Evolutionary conservation across 225 moss, liverwort and hornwort genomes (phyloP).

Genomic region (Thuidium tamariscinum): DNA sequence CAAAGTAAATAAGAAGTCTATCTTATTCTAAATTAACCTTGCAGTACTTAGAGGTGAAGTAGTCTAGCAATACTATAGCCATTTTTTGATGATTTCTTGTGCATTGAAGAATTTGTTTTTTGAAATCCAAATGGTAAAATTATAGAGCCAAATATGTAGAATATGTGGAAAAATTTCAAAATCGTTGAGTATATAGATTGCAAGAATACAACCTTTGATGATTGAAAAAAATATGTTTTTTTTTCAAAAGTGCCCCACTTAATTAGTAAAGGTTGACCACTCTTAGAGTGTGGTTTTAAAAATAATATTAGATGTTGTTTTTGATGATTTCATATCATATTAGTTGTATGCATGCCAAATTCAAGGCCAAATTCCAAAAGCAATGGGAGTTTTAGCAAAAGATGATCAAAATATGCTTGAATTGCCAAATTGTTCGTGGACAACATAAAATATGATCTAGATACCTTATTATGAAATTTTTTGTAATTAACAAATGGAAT

Average conservation of each 20-base stretch:
- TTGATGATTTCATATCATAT: not conserved
- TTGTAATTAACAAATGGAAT: not conserved
- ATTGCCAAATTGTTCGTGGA: not conserved
- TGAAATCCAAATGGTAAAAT: not conserved
- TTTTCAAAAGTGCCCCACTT: not conserved
- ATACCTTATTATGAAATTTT: not conserved
- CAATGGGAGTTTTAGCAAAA: not conserved
- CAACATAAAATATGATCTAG: rapidly evolving
- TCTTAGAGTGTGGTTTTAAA: not conserved
- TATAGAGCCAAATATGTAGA: too few relatives aligned
- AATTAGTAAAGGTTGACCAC: not conserved
- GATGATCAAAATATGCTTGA: not conserved
- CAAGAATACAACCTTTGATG: not conserved
- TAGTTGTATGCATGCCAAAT: not conserved
- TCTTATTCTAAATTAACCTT: not conserved
- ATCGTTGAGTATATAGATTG: not conserved
- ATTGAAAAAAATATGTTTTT: not conserved
- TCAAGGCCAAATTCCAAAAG: not conserved
- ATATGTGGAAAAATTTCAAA: not conserved
- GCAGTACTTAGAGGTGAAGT: not conserved
- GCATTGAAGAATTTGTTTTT: not conserved
- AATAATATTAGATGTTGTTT: not conserved
- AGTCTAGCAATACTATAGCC: rapidly evolving
- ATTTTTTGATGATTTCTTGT: not conserved
- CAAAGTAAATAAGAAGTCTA: not conserved